A percentile compares a stretch with the other conserved stretches of the same genome.
These are phyloP conservation scores for Leccinum holopus DNA, from an alignment of 1,284 basidiomycete genomes.

Conservation along the genomic window DNA sequence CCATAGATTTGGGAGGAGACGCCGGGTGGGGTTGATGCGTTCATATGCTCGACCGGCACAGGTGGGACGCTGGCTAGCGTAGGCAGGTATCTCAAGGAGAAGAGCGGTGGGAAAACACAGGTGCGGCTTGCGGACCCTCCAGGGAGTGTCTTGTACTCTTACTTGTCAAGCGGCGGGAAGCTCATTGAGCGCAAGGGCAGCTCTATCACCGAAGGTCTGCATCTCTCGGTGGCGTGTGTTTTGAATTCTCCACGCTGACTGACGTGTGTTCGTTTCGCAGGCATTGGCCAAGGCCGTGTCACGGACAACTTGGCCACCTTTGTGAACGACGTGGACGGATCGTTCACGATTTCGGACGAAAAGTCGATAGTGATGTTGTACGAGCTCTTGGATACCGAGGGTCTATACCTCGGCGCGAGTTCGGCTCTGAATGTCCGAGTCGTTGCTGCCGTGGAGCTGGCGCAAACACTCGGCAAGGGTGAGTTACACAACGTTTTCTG, in stretches of 20 bases:
- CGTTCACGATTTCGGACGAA: constrained; percentile 85
- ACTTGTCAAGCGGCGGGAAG: constrained; percentile 80
- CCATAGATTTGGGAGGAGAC: constrained; percentile 98
- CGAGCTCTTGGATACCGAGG: constrained; percentile 88
- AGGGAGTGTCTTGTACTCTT: constrained; percentile 89
- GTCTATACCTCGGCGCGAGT: constrained; percentile 95
- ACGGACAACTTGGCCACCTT: constrained; percentile 94
- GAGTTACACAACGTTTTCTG: constrained; percentile 18
- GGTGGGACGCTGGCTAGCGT: constrained; percentile 94
- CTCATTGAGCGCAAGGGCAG: constrained; percentile 81
- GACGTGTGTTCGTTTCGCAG: constrained; percentile 38
- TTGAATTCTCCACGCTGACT: constrained; percentile 9
- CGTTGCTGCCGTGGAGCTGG: constrained; percentile 89
- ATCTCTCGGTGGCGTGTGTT: constrained; percentile 1
- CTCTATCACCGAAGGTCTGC: constrained; percentile 92
- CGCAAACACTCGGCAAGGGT: constrained; percentile 82
- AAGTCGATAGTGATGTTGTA: constrained; percentile 95
- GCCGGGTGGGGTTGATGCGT: constrained; percentile 78
- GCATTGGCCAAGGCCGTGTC: constrained; percentile 96
- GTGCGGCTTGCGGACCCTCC: constrained; percentile 97
- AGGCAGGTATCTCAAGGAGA: constrained; percentile 85
- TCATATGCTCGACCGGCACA: constrained; percentile 93
- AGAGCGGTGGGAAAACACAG: constrained; percentile 78
- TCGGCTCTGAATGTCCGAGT: constrained; percentile 83
- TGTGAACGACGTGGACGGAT: constrained; percentile 77